Base-by-base conservation (phyloP, 768 basidiomycete genomes). In the Lentinula sp. region DNA sequence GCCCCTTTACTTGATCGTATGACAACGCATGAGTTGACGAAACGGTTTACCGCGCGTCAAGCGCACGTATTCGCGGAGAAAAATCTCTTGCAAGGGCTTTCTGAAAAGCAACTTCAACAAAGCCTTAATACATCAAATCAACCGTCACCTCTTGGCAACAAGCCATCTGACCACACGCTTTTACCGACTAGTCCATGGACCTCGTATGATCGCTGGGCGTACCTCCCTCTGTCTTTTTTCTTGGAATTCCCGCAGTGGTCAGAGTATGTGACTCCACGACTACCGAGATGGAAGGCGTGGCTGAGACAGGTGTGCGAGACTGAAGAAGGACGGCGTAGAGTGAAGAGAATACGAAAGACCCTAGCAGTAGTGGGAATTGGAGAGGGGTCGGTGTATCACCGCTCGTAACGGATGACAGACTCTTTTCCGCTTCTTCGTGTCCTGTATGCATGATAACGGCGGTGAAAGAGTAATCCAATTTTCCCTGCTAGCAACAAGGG, bases 1-100 rank as follows among this genome's bases (percentile, higher is more conserved):
- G 65, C 61, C 9, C 65, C 63, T 16, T 59, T 66, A 23, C 50
- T 66, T 13, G 65, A 66, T 48, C 34, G 63, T 18, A 62, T 66
- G 63, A 63, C 63, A n/a, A 64, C 61, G 15, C 54, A 61, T 16
- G 55, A 66, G 13, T 18, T 66, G 4, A 39, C 43, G 1, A 52
- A 31, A 42, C 60, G 65, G 39, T 66, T 66, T 32, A 64, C 65
- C 0, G 63, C 63, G 16, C 23, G 49, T 28, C 42, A 66, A 31
- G 65, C 65, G 16, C 53, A 60, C 23, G 32, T 8, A 21, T 65
- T 65, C 35, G 60, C 63, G 21, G 60, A 31, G 11, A 43, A 16
- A 13, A 40, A 59, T 23, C 58, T 59, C 23, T 32, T 28, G 10
- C 13, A n/a, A 8, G 37, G 13, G 10, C 34, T 59, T 4, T 10